Conservation (phyloP, 192 early-diverging fungal species). For the Backusella macrospora region DNA sequence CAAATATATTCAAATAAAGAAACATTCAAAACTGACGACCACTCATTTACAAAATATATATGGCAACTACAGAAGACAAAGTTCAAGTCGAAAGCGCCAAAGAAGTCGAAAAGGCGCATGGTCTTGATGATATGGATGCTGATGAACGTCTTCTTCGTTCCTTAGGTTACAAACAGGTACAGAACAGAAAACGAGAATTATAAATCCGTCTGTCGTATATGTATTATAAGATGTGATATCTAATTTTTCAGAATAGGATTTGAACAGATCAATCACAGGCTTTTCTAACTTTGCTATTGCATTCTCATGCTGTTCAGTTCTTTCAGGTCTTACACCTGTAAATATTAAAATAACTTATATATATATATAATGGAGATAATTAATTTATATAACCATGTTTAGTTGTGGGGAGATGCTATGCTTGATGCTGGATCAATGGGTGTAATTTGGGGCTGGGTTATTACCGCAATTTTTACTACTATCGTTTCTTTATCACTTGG, state of each 20-base stretch:
- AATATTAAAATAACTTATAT: neutral
- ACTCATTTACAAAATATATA: neutral
- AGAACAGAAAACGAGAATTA: neutral
- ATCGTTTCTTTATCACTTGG: slow-evolving; percentile 51
- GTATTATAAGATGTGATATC: neutral
- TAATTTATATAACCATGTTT: neutral
- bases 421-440: slow-evolving; percentile 50
- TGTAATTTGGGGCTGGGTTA: slow-evolving; percentile 58
- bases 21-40: slow-evolving; percentile 6
- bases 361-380: neutral
- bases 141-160: slow-evolving; percentile 32
- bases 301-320: slow-evolving; percentile 56
- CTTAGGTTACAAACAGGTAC: slow-evolving; percentile 40
- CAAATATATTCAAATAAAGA: neutral
- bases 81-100: slow-evolving; percentile 2
- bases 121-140: slow-evolving; percentile 22
- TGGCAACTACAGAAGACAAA: slow-evolving; percentile 12
- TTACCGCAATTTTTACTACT: slow-evolving; percentile 50
- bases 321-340: slow-evolving; percentile 55
- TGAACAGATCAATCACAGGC: slow-evolving; percentile 50
- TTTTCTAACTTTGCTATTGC: slow-evolving; percentile 60
- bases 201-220: neutral
- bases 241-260: slow-evolving; percentile 40
- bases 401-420: slow-evolving; percentile 51
- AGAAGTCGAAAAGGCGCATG: neutral